phyloP scores from a whole-genome alignment of 2,329 filamentous ascomycete species.

The Trichoderma koningiopsis region DNA sequence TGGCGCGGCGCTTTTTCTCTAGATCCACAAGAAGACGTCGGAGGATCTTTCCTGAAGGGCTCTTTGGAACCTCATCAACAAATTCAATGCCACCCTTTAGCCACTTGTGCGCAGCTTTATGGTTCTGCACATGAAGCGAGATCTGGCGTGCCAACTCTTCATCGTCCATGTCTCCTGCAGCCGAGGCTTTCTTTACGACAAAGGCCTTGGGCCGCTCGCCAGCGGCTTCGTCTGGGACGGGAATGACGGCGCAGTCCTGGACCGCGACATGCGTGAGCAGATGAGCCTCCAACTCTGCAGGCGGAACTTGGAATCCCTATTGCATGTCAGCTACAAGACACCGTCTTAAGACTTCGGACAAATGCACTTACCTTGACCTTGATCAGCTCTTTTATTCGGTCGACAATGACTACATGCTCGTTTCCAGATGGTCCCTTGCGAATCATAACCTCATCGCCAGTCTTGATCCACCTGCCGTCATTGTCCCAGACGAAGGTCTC shows the following conservation, averaged over 20 bases:
- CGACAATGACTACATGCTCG: conserved; percentile 81
- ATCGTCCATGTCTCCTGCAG: conserved; percentile 44
- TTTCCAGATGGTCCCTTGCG: conserved; percentile 63
- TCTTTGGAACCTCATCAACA: conserved; percentile 68
- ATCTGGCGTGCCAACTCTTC: conserved; percentile 53
- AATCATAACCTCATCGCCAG: conserved; percentile 81
- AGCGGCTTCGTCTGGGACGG: conserved; percentile 42
- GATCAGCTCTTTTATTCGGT: conserved; percentile 67
- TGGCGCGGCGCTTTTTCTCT: conserved; percentile 59
- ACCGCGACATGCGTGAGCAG: conserved; percentile 70
- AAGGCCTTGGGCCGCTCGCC: conserved; percentile 65
- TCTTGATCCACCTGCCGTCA: conserved; percentile 75
- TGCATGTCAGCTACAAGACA: too few relatives aligned
- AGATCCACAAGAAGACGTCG: conserved; percentile 67
- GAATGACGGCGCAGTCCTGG: conserved; percentile 65
- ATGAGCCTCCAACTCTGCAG: conserved; percentile 74
- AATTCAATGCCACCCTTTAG: conserved; percentile 63
- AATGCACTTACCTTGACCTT: conserved; percentile 59
- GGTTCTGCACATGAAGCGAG: conserved; percentile 49
- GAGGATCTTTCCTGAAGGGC: conserved; percentile 70
- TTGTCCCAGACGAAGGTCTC: conserved; percentile 72
- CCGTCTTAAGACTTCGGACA: too few relatives aligned
- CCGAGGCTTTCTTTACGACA: conserved; percentile 54
- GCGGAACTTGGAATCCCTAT: conserved; percentile 65
- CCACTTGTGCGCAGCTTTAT: conserved; percentile 68